Percentiles rank a stretch among this genome's conserved stretches.
Evolutionary conservation across 2,329 filamentous ascomycete genomes (phyloP).

Genomic region (Talaromyces marneffei): DNA sequence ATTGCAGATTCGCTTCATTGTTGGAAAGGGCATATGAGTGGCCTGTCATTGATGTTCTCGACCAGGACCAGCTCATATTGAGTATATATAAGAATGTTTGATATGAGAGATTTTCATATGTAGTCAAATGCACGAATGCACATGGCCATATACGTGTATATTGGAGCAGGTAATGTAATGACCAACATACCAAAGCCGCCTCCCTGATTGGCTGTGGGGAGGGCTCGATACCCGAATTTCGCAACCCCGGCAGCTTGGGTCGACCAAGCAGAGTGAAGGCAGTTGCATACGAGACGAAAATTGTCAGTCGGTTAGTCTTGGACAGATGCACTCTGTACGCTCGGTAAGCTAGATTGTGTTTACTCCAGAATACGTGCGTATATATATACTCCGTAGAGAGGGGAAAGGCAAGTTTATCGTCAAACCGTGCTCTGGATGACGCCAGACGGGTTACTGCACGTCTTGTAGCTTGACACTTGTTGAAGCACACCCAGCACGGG

Average conservation of each 20-base stretch:
- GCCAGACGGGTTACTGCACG: background rate
- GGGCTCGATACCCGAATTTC: background rate
- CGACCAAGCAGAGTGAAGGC: background rate
- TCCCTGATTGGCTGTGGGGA: background rate
- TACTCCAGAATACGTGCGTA: background rate
- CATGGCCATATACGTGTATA: background rate
- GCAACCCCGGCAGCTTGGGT: conserved; percentile 7
- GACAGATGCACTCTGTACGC: background rate
- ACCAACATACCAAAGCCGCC: background rate
- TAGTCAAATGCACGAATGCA: background rate
- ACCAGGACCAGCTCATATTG: background rate
- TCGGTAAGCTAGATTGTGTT: background rate
- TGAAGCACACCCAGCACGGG: background rate
- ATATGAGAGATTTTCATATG: background rate
- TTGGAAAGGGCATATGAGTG: background rate
- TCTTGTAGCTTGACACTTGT: background rate
- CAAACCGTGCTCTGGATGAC: background rate
- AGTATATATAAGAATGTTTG: background rate
- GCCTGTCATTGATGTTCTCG: background rate
- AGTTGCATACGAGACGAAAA: conserved; percentile 1
- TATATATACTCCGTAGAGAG: background rate
- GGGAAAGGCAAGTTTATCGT: background rate
- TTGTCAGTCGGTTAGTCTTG: background rate
- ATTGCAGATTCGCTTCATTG: background rate
- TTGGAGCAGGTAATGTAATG: background rate